Conservation (phyloP, 1,284 basidiomycete genomes). For the Trichosporon sp. region DNA sequence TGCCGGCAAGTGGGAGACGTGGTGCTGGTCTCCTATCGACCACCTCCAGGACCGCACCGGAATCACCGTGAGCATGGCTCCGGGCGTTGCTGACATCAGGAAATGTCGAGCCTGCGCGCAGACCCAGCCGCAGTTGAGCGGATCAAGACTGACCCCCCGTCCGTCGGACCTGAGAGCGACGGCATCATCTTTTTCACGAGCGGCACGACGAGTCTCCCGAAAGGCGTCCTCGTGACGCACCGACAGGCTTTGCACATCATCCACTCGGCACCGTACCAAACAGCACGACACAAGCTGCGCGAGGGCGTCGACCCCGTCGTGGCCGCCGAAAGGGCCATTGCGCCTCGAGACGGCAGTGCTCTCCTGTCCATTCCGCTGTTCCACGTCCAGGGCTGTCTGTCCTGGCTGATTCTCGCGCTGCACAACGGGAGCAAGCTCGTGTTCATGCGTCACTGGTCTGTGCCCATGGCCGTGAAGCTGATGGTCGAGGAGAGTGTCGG, state of each 20-base stretch:
- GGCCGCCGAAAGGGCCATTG: slow-evolving; percentile 32
- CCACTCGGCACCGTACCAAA: slow-evolving; percentile 18
- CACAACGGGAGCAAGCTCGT: slow-evolving; percentile 45
- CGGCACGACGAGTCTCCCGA: slow-evolving; percentile 46
- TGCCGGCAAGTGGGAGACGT: slow-evolving; percentile 22
- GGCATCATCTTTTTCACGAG: slow-evolving; percentile 52
- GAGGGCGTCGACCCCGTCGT: slow-evolving; percentile 33
- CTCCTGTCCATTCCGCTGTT: slow-evolving; percentile 41
- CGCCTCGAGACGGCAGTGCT: slow-evolving; percentile 4
- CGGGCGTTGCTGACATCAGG: slow-evolving; percentile 4
- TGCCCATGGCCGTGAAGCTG: slow-evolving; percentile 39
- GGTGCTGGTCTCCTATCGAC: slow-evolving; percentile 11
- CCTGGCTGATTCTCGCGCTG: slow-evolving; percentile 47
- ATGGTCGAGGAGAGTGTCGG: slow-evolving; percentile 41
- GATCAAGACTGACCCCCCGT: slow-evolving; percentile 18
- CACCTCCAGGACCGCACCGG: slow-evolving; percentile 17
- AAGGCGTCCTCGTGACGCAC: slow-evolving; percentile 52
- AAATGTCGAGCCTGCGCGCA: not conserved
- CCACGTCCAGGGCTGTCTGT: slow-evolving; percentile 51
- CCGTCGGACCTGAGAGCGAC: slow-evolving; percentile 46
- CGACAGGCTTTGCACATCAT: slow-evolving; percentile 46
- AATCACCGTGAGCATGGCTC: not conserved
- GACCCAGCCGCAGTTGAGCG: not conserved
- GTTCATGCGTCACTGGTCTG: slow-evolving; percentile 43
- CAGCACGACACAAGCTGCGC: slow-evolving; percentile 31